phyloP scores from a whole-genome alignment of 257 asterid genomes.

The Coffea canephora region DNA sequence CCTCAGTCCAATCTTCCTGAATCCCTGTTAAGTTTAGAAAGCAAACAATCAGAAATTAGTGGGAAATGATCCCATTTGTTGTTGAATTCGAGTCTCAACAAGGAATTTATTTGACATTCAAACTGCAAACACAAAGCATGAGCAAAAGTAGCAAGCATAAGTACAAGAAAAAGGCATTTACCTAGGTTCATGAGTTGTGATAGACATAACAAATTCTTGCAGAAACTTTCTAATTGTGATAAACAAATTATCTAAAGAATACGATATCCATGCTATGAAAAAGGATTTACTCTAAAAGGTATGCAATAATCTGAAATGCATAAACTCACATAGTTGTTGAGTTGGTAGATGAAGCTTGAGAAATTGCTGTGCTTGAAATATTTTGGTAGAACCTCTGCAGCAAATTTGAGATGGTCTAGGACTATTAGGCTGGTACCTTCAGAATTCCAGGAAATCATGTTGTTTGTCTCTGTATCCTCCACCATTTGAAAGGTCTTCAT shows the following conservation, averaged over 20 bases:
- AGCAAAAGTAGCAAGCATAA: no score
- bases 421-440: slow-evolving; percentile 44
- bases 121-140: neutral
- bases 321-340: slow-evolving; percentile 56
- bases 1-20: slow-evolving; percentile 51
- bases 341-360: slow-evolving; percentile 63
- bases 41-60: neutral
- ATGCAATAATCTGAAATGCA: neutral
- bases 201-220: neutral
- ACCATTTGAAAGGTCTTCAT: slow-evolving; percentile 46
- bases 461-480: slow-evolving; percentile 48
- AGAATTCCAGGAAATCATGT: slow-evolving; percentile 46
- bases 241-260: neutral
- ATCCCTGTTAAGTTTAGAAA: slow-evolving; percentile 37
- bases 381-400: slow-evolving; percentile 42
- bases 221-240: neutral
- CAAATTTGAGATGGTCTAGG: slow-evolving; percentile 49
- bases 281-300: neutral
- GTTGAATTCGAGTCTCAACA: neutral
- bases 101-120: neutral
- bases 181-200: no score
- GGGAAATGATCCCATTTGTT: neutral
- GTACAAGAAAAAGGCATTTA: no score
- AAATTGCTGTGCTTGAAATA: slow-evolving; percentile 55
- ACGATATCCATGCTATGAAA: neutral